Base-by-base conservation (phyloP, 305 asterid species). In the Solanum hybrid region DNA sequence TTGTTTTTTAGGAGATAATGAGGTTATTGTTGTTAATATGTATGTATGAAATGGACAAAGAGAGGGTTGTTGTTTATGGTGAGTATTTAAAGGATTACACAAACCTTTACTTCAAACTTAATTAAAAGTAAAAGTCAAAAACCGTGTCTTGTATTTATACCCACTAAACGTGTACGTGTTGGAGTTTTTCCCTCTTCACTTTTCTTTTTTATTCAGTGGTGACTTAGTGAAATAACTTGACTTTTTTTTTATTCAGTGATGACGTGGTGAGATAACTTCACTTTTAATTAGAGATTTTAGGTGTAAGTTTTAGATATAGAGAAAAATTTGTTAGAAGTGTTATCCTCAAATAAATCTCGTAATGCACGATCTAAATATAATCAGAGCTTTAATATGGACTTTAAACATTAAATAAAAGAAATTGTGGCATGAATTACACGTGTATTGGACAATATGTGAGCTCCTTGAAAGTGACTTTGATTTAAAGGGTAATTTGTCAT, bases 81-180 rank as follows among this genome's bases (percentile, higher is more conserved):
- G 26, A 19, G 66, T 81, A 81, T 40, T 40, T 80, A 13, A 80
- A 80, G 86, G 66, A 80, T 38, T 78, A 24, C 32, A 34, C 34
- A 77, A 38, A 77, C 3, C n/a, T 80, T 26, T 24, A 38, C 86
- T 72, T 80, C 5, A n/a, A 31, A 56, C n/a, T 56, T 56, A 56
- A 17, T 17, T 2, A 56, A 38, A 37, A 80, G 36, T 38, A 38
- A 71, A 71, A 71, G 34, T 66, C 5, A 3, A 32, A 81, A 81
- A 81, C 71, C 86, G 71, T 81, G 72, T 81, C 27, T 81, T 31
- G 11, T 40, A 81, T 81, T 81, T 81, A 81, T 42, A 81, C 71
- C 87, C 72, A 15, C 87, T 81, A 81, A 81, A 76, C 27, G 27
- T 76, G 42, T 17, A 32, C 40, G 42, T 32, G 7, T 19, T 77